Evolutionary conservation across 805 yeast species (phyloP).

Genomic region (Blastobotrys chiropterorum): DNA sequence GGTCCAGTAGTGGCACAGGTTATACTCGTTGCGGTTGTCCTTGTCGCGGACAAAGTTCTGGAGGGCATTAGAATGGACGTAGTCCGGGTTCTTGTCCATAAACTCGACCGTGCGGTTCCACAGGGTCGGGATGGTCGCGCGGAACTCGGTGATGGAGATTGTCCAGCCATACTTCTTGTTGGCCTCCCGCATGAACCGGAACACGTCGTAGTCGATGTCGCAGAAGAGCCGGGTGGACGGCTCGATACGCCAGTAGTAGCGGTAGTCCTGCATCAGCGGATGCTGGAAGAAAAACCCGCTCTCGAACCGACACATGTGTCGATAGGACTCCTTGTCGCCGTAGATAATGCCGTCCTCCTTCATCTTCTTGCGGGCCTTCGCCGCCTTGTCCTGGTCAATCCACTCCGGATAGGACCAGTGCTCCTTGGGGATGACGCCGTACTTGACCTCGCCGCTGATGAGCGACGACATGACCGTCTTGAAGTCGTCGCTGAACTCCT

Average conservation of each 20-base stretch:
- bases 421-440: constrained; percentile 53
- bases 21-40: constrained; percentile 48
- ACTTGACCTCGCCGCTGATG: constrained; percentile 56
- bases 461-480: constrained; percentile 39
- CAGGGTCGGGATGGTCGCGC: constrained; percentile 53
- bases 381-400: constrained; percentile 51
- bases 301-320: constrained; percentile 80
- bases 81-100: constrained; percentile 41
- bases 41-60: constrained; percentile 55
- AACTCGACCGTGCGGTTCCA: constrained; percentile 53
- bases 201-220: constrained; percentile 58
- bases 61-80: constrained; percentile 54
- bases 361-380: constrained; percentile 41
- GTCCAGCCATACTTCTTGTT: constrained; percentile 63
- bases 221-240: constrained; percentile 59
- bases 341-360: constrained; percentile 42
- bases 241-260: constrained; percentile 73
- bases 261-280: constrained; percentile 50
- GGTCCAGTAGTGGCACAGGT: constrained; percentile 78
- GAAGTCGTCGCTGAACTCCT: constrained; percentile 54
- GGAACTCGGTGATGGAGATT: constrained; percentile 56
- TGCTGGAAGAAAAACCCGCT: constrained; percentile 67
- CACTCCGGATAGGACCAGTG: constrained; percentile 68
- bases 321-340: constrained; percentile 54
- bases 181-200: constrained; percentile 49